Conservation (phyloP, 176 grass and related monocot species). For the Coix lacrymajobi region DNA sequence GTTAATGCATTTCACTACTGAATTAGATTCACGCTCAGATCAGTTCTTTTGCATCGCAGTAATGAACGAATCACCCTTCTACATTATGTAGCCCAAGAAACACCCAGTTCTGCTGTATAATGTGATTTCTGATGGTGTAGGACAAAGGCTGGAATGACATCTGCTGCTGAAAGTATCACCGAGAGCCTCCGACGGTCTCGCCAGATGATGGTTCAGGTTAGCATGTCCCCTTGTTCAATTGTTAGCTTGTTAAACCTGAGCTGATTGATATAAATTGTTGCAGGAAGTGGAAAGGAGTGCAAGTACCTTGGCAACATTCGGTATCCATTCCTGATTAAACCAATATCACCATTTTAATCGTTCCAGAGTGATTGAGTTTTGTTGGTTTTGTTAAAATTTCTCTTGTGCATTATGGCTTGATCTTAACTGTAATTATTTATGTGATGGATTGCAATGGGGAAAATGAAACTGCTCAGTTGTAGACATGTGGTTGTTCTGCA, state of each 20-base stretch:
- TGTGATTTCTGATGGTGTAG: constrained; percentile 23
- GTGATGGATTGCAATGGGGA: not conserved
- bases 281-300: constrained; percentile 70
- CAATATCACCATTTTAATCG: not conserved
- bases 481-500: not conserved
- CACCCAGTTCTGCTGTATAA: not conserved
- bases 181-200: constrained; percentile 80
- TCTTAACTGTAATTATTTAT: not conserved
- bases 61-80: not conserved
- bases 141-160: constrained; percentile 90
- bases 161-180: constrained; percentile 85
- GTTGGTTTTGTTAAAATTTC: not conserved
- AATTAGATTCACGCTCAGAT: not conserved
- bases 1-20: not conserved
- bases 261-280: not conserved
- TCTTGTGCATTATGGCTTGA: not conserved
- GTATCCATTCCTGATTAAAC: constrained; percentile 43
- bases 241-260: not conserved
- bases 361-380: not conserved
- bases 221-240: not conserved
- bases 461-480: not conserved
- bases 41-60: not conserved
- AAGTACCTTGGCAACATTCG: constrained; percentile 72
- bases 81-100: not conserved
- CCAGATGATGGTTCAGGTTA: constrained; percentile 95